Base-by-base conservation (phyloP, 345 rosid species). In the Ceriops zippeliana region DNA sequence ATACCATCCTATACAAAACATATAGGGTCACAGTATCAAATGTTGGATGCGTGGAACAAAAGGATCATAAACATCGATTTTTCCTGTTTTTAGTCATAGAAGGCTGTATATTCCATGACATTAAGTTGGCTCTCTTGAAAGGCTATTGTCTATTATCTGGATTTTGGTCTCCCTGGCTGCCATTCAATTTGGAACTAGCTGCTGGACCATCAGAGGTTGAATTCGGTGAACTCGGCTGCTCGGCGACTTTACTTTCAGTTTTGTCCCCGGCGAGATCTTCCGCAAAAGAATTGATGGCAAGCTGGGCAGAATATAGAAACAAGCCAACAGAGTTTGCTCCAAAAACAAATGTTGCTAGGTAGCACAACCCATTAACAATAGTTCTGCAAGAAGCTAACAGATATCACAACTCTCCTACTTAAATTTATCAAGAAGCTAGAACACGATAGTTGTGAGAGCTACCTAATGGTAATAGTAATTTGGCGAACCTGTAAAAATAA, bases 261-360 rank as follows among this genome's bases (percentile, higher is more conserved):
- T 76, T 76, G 53, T 76, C 53, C 26, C 57, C 58, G 7, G 77
- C 10, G 76, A 78, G 65, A 74, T 73, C 84, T 73, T 75, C 87
- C 77, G 77, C 72, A 52, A 80, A 80, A 66, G 89, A 80, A 74
- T 73, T 86, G 58, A 86, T 11, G 69, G 84, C 89, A 73, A 91
- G 92, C 67, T 89, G 96, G 32, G 80, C 93, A 7, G 96, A 79
- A 77, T 84, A 91, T 54, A 91, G 91, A 61, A 95, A 65, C 62
- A 93, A 85, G 51, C 97, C 98, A 0, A 91, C 17, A 0, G 96
- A 79, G 61, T 93, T 93, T 78, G 91, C 42, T 65, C 98, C 96
- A 4, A 93, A 91, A 69, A 91, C 96, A 76, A 88, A 95, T 21
- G 99, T 91, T 15, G 96, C 96, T 22, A 95, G 96, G 79, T 95